phyloP scores from a whole-genome alignment of 1,284 basidiomycete genomes.

The Leccinum solheimii region DNA sequence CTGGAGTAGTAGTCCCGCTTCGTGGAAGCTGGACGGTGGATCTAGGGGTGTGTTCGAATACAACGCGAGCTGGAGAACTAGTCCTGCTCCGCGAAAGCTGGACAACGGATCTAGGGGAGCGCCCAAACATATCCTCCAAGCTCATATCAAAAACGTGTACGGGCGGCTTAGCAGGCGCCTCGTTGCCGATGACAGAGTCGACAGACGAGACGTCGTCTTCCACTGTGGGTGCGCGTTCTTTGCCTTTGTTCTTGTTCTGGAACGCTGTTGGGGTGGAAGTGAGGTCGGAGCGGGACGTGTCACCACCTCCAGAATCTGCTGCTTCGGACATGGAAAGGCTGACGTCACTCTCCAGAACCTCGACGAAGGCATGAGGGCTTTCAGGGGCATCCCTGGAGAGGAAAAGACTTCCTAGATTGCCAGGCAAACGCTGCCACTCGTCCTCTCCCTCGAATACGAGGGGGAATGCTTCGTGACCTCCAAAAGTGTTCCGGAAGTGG shows the following conservation, averaged over 20 bases:
- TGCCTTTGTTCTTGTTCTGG: conserved; percentile 51
- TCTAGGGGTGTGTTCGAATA: not conserved
- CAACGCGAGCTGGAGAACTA: not conserved
- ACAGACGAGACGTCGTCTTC: conserved; percentile 54
- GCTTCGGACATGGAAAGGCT: conserved; percentile 32
- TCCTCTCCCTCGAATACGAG: conserved; percentile 57
- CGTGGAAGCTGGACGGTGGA: conserved; percentile 12
- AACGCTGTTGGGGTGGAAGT: conserved; percentile 19
- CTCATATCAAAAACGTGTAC: conserved; percentile 56
- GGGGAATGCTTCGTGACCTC: conserved; percentile 40
- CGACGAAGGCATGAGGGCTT: conserved; percentile 64
- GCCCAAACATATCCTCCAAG: conserved; percentile 36
- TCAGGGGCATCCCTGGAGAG: conserved; percentile 31
- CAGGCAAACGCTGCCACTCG: conserved; percentile 61
- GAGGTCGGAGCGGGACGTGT: conserved; percentile 23
- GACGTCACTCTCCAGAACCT: conserved; percentile 54
- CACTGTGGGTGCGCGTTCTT: conserved; percentile 40
- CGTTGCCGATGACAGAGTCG: conserved; percentile 53
- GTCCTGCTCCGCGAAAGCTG: not conserved
- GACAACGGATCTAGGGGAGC: conserved; percentile 14
- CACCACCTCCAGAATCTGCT: conserved; percentile 13
- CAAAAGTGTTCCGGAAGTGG: conserved; percentile 57
- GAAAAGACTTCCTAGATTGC: conserved; percentile 39
- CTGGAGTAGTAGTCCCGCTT: conserved; percentile 29
- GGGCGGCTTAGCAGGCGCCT: conserved; percentile 54